Evolutionary conservation across 2,329 filamentous ascomycete genomes (phyloP), one percentile per base, ranked within the genome.

Genomic region (Diaporthe sp.): DNA sequence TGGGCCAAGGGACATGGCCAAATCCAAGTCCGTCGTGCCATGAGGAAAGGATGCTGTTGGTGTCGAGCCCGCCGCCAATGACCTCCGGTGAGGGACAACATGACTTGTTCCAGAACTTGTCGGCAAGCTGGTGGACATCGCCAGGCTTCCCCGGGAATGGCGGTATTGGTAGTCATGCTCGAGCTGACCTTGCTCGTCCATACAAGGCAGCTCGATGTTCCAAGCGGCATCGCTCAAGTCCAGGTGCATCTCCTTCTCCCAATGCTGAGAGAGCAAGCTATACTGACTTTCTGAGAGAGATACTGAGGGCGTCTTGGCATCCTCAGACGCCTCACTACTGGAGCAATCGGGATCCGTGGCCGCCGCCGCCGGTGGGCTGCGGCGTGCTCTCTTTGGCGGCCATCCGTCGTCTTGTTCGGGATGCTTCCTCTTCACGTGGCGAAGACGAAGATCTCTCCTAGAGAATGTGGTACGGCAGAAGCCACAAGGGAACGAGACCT

Each of bases 371-470:
- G 45, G n/a, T n/a, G 61, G 64, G 58, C 22, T 52, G 50, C 52
- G 72, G 73, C 61, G 69, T 15, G 30, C 4, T 57, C 67, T 71
- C 60, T 74, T 71, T 10, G 67, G 30, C 22, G 58, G 54, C 30
- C 52, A 45, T 38, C 57, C 66, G n/a, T 78, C 57, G 28, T 73
- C 73, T 38, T 78, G 76, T 13, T 82, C 81, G 3, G 80, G 79
- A 71, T 86, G 84, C 74, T 86, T 86, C 25, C 82, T 80, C 75
- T 82, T 85, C 80, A 86, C 83, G 75, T 86, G 85, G 0, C 84
- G 82, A 74, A 79, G 78, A 25, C 83, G 82, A 5, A 86, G 77
- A 75, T 86, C 85, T 3, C 80, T 78, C 1, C 84, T 82, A 4
- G 85, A 86, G 72, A 86, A 86, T 1, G 82, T 84, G 2, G 81